phyloP scores from a whole-genome alignment of 805 yeast species.

The Yarrowia sp. region DNA sequence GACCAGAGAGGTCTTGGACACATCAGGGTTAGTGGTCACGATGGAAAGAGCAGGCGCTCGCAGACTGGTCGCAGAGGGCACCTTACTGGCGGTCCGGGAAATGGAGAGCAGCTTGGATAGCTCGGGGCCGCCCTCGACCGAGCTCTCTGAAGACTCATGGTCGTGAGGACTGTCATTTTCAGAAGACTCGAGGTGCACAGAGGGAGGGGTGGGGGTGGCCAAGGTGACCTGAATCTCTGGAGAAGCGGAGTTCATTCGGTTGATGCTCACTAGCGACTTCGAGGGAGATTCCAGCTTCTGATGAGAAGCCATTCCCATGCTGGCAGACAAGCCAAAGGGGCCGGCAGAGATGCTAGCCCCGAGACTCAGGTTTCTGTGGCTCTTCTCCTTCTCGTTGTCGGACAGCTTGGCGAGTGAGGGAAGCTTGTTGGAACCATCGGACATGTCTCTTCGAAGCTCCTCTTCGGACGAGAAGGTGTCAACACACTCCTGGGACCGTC shows the following conservation, averaged over 20 bases:
- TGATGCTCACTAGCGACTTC: neutral
- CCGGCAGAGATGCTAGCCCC: neutral
- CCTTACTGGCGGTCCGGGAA: slow-evolving; percentile 12
- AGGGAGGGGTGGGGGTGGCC: slow-evolving; percentile 1
- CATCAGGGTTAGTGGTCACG: neutral
- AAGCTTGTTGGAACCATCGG: neutral
- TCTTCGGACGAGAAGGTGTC: slow-evolving; percentile 7
- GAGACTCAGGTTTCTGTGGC: neutral
- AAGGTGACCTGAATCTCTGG: slow-evolving; percentile 12
- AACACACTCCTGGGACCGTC: slow-evolving; percentile 9
- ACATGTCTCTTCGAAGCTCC: slow-evolving; percentile 4
- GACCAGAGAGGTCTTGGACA: neutral
- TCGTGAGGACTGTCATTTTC: slow-evolving; percentile 15
- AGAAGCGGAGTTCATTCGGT: neutral
- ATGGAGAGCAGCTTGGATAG: slow-evolving; percentile 8
- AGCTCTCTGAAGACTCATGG: slow-evolving; percentile 11
- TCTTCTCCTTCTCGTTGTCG: slow-evolving; percentile 5
- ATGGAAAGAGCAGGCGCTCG: slow-evolving; percentile 7
- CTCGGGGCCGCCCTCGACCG: slow-evolving; percentile 13
- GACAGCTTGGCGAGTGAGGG: neutral
- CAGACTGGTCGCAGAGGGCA: neutral
- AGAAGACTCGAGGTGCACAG: slow-evolving; percentile 7
- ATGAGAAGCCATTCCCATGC: slow-evolving; percentile 11
- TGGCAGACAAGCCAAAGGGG: neutral
- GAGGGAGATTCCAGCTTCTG: slow-evolving; percentile 6